Percentiles rank a stretch among this genome's conserved stretches.
Evolutionary conservation across 805 yeast species (phyloP).

Genomic region (Nakazawaea molendinolei): DNA sequence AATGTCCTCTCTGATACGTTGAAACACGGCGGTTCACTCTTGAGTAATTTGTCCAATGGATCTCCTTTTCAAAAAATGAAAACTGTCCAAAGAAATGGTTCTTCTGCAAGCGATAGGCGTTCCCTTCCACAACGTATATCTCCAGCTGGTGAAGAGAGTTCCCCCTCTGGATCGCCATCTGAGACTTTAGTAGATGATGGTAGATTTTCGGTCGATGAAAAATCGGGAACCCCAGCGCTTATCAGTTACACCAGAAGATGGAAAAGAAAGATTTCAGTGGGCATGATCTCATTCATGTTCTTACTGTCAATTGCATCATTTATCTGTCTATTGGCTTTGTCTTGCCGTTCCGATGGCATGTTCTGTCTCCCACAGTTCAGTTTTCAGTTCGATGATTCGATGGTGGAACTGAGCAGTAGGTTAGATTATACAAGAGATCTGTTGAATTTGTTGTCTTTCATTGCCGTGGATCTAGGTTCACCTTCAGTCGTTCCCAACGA

Average conservation of each 20-base stretch:
- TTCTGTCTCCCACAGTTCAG: constrained; percentile 38
- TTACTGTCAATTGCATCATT: neutral
- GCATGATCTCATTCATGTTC: neutral
- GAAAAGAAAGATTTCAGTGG: neutral
- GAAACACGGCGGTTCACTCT: neutral
- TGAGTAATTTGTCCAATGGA: neutral
- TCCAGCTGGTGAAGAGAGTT: too few species aligned
- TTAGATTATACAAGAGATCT: constrained; percentile 33
- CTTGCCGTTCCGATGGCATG: constrained; percentile 27
- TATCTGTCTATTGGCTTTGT: too few species aligned
- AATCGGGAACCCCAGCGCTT: too few species aligned
- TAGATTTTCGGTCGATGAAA: too few species aligned
- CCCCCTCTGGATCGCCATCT: too few species aligned
- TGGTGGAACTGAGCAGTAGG: constrained; percentile 27
- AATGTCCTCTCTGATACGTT: too few species aligned
- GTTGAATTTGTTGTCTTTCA: constrained; percentile 35
- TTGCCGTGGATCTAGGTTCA: constrained; percentile 37
- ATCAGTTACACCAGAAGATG: neutral
- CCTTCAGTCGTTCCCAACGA: constrained; percentile 11
- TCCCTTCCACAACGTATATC: too few species aligned
- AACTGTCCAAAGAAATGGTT: neutral
- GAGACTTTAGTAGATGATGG: too few species aligned
- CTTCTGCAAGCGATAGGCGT: too few species aligned
- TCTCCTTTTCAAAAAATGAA: constrained; percentile 5
- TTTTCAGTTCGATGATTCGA: constrained; percentile 31